Base-by-base conservation (phyloP, 1,139 yeast species). In the Torulaspora globosa region DNA sequence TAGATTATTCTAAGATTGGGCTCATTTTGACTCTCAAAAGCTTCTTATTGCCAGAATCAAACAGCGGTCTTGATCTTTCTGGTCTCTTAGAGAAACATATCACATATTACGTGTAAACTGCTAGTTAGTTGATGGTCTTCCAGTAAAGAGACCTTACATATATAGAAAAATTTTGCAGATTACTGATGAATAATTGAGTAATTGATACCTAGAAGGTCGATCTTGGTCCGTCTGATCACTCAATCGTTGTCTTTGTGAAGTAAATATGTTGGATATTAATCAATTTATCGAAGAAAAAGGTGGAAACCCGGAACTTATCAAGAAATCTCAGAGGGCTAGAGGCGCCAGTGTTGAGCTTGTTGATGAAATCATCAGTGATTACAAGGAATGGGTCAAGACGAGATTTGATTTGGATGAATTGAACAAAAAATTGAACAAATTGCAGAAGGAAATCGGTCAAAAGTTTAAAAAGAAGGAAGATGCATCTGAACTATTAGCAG, bases 381-480 rank as follows among this genome's bases (percentile, higher is more conserved):
- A 92, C 77, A 87, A 86, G 71, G 81, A 79, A 51, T 92, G 98
- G 98, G 87, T 92, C 58, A 82, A 78, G 70, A 79, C 88, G 59
- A 86, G 97, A 73, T 92, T 89, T 65, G 92, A 88, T 51, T 78
- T 92, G 57, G 99, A 92, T 68, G 95, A 82, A 64, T 65, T 82
- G 56, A 94, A 92, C 80, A 90, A 89, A 74, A 75, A 80, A 55
- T 80, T 83, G 67, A 92, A 92, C 75, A 80, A 82, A 62, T 72
- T 87, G 51, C 98, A 92, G 70, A 92, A 90, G 74, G 94, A 82
- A 58, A 89, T 92, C 65, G 98, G 97, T 43, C 74, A 78, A 63
- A 89, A 86, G 70, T 90, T 79, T 77, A 92, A 92, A 76, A 86
- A 85, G 62, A 92, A 92, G 74, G 97, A 89, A 71, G 97, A 92